Evolutionary conservation across 306 rosid genomes (phyloP).

Genomic region (Acacia crassicarpa): DNA sequence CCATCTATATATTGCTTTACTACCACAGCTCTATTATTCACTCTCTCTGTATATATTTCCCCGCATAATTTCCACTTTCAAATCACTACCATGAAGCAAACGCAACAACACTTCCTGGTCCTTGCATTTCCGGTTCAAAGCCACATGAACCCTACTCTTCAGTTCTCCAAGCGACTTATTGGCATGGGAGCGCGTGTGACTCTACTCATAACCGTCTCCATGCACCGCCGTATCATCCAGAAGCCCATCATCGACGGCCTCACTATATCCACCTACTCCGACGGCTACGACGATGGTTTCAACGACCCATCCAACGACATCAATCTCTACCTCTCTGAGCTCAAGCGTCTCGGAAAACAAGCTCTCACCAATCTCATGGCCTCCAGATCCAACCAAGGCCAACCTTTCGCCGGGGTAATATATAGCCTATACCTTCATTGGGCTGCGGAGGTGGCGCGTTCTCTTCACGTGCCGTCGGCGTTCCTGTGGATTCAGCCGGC

Average conservation of each 20-base stretch:
- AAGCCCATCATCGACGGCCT: neutral
- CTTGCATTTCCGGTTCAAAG: conserved; percentile 27
- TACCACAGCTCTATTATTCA: too few species aligned
- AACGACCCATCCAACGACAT: neutral
- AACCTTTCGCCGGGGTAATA: neutral
- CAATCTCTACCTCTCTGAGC: neutral
- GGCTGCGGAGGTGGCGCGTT: neutral
- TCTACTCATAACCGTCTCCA: conserved; percentile 2
- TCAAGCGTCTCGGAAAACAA: conserved; percentile 8
- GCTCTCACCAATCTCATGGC: conserved; percentile 11
- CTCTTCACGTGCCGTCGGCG: neutral
- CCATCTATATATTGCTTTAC: too few species aligned
- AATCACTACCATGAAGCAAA: neutral
- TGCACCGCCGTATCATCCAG: conserved; percentile 8
- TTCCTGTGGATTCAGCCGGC: neutral
- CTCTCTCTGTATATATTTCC: neutral
- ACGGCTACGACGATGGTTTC: conserved; percentile 33
- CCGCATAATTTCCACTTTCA: neutral
- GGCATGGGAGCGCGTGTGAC: conserved; percentile 23
- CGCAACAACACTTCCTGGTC: conserved; percentile 21
- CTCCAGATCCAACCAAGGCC: neutral
- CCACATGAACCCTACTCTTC: conserved; percentile 37
- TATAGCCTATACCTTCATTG: neutral
- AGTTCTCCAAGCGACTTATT: conserved; percentile 29
- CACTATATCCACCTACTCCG: conserved; percentile 17